Evolutionary conservation across 2,329 filamentous ascomycete genomes (phyloP), one percentile per base, ranked within the genome.

Genomic region (Pestalotiopsis sp.): DNA sequence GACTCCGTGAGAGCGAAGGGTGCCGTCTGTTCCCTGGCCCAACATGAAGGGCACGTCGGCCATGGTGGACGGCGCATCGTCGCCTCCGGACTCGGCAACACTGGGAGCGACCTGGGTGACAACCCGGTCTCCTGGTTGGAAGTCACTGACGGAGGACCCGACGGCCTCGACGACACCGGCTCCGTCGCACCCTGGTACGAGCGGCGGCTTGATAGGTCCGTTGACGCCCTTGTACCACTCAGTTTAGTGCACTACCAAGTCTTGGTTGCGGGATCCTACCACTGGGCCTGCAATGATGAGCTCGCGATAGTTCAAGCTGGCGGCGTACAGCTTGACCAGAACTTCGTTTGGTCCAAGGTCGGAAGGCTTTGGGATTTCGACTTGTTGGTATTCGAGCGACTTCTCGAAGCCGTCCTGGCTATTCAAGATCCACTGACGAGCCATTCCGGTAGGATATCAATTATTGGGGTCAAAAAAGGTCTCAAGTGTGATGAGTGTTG

Each of bases 31-130:
- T 71, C 84, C 81, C 69, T 82, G 80, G 57, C 91, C 88, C 13
- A 91, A 82, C 4, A 88, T 89, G 52, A 89, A 83, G 65, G 86
- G 81, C 75, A 88, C 90, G 44, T 85, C 82, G 24, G 17, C 20
- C 35, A 64, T 24, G 40, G 38, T 64, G 20, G n/a, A 52, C 7
- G 20, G 26, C 26, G 61, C 61, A 55, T 83, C 89, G 68, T 87
- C 85, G 68, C 89, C 81, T 0, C 82, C 83, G 44, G 89, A 89
- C 67, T 90, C 85, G 2, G 87, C 69, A 4, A 80, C 79, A 65
- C 55, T 81, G 81, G 44, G 81, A 79, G 11, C 65, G 40, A 86
- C 84, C 68, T 84, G 80, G 1, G 82, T 85, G 35, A 84, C 77
- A 66, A 86, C 84, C 67, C 83, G 82, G 75, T 85, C 82, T 67